Conservation (phyloP, 2,329 filamentous ascomycete genomes). For the Diplodia intermedia region DNA sequence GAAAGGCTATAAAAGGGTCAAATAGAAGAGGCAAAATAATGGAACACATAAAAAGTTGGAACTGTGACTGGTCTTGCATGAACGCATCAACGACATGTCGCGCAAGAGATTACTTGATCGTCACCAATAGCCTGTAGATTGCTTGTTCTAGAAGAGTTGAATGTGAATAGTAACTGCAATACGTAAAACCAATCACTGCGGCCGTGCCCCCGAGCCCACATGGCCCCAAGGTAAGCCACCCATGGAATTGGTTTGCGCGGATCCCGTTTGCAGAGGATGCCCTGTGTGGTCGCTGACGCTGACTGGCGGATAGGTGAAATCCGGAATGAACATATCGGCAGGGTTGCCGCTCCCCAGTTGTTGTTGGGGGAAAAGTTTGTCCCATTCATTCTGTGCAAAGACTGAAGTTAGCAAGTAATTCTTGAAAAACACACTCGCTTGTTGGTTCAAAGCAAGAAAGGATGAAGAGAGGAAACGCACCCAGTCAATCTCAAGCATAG, state of each 20-base stretch:
- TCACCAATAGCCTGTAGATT: not conserved
- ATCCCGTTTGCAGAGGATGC: not conserved
- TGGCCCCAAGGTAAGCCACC: conserved; percentile 20
- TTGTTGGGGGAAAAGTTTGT: conserved; percentile 52
- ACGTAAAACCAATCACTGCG: conserved; percentile 2
- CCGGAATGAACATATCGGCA: conserved; percentile 44
- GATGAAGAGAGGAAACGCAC: not conserved
- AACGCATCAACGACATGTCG: not conserved
- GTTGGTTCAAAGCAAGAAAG: not conserved
- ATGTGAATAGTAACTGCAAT: not conserved
- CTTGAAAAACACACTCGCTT: not conserved
- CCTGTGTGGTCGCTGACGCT: conserved; percentile 10
- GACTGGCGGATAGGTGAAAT: conserved; percentile 43
- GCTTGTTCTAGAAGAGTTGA: not conserved
- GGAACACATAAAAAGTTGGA: not conserved
- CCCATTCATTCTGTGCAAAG: conserved; percentile 53
- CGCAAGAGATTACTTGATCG: not conserved
- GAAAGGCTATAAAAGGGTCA: not conserved
- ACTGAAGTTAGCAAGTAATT: not conserved
- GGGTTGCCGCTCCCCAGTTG: conserved; percentile 37
- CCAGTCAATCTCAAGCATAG: conserved; percentile 33
- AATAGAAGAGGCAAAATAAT: not conserved
- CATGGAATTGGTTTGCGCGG: not conserved
- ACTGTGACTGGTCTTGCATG: conserved; percentile 11
- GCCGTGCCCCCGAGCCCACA: conserved; percentile 7